Conservation (phyloP, 495 filamentous ascomycete genomes). For the Staphylotrichum longicolle region DNA sequence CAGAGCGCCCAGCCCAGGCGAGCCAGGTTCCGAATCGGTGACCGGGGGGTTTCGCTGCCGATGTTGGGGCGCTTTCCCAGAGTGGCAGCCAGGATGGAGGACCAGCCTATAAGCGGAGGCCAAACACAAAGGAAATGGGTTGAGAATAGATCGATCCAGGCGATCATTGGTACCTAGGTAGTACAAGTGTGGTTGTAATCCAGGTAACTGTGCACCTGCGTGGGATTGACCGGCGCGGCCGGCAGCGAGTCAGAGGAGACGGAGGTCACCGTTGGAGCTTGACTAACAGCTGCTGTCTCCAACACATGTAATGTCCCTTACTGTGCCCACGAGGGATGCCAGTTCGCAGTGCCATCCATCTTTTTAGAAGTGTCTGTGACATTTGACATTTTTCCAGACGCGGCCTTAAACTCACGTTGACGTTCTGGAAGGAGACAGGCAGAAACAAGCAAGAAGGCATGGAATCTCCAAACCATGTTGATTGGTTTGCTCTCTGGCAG, state of each 20-base stretch:
- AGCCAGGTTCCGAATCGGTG: background rate
- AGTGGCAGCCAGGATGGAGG: slow-evolving; percentile 12
- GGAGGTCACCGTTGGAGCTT: too few relatives aligned
- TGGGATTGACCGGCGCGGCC: background rate
- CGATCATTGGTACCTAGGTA: slow-evolving; percentile 5
- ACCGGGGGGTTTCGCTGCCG: slow-evolving; percentile 18
- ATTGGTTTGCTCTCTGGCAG: background rate
- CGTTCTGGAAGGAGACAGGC: too few relatives aligned
- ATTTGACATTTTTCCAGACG: too few relatives aligned
- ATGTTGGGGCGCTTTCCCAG: slow-evolving; percentile 17
- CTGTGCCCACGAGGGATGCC: too few relatives aligned
- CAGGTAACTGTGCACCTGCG: background rate
- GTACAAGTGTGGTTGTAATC: slow-evolving; percentile 4
- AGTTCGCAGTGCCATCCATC: too few relatives aligned
- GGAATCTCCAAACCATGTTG: background rate
- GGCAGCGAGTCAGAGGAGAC: too few relatives aligned
- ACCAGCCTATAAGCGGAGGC: background rate
- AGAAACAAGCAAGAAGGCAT: background rate
- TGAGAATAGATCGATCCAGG: background rate
- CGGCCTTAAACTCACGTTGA: too few relatives aligned
- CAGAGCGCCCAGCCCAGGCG: too few relatives aligned
- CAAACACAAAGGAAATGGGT: too few relatives aligned
- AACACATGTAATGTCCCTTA: too few relatives aligned
- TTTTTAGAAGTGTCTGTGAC: too few relatives aligned
- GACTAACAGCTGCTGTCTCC: too few relatives aligned